Evolutionary conservation across 2,329 filamentous ascomycete genomes (phyloP).

Genomic region (Ophiocordyceps camponoti-rufipedis): DNA sequence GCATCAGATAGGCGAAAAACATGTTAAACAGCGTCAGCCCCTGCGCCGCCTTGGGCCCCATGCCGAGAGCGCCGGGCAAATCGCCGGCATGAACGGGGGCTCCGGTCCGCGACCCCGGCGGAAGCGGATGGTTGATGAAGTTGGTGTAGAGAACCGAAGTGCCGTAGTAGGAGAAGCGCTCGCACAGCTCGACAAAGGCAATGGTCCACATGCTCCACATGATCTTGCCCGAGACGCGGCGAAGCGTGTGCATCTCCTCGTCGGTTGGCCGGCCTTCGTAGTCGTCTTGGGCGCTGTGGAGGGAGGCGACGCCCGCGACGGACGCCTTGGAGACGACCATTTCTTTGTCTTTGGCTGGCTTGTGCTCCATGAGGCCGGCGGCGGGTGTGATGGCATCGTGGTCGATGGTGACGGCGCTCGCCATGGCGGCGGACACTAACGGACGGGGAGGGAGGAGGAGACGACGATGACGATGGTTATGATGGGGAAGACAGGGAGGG

Average conservation of each 20-base stretch:
- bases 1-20: constrained; percentile 45
- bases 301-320: constrained; percentile 3
- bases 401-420: constrained; percentile 16
- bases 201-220: constrained; percentile 50
- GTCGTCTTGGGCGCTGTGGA: constrained; percentile 8
- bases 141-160: constrained; percentile 51
- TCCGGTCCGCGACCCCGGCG: constrained; percentile 33
- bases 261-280: constrained; percentile 33
- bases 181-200: constrained; percentile 55
- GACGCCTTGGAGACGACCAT: constrained; percentile 4
- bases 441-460: not conserved
- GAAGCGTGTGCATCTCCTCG: constrained; percentile 42
- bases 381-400: constrained; percentile 16
- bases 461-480: not conserved
- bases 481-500: not conserved
- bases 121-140: constrained; percentile 39
- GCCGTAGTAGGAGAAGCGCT: constrained; percentile 65
- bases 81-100: constrained; percentile 17
- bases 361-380: constrained; percentile 13
- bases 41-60: constrained; percentile 33
- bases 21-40: constrained; percentile 33
- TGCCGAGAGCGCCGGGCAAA: constrained; percentile 33
- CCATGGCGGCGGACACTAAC: constrained; percentile 10
- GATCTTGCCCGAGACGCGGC: constrained; percentile 44
- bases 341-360: constrained; percentile 9